phyloP scores from a whole-genome alignment of 1,139 yeast genomes.

The Blastobotrys indianensis region DNA sequence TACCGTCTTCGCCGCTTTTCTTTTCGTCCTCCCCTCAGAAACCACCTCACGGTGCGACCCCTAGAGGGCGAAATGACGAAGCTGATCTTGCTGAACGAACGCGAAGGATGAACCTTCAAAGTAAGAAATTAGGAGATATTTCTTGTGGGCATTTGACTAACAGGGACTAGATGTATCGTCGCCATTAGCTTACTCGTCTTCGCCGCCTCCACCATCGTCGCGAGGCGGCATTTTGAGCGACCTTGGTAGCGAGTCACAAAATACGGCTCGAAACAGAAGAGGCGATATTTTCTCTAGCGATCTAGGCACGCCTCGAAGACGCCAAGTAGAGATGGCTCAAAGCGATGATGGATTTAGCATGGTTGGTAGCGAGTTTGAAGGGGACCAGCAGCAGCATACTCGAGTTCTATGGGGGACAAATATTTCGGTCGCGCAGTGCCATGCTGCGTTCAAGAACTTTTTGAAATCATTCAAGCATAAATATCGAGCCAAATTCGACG shows the following conservation, averaged over 20 bases:
- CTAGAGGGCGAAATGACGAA: conserved; percentile 30
- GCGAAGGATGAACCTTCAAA: conserved; percentile 17
- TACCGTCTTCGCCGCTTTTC: conserved; percentile 59
- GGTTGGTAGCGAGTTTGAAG: conserved; percentile 16
- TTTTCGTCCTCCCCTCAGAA: conserved; percentile 44
- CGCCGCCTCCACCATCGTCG: conserved; percentile 29
- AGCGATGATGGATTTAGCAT: conserved; percentile 6
- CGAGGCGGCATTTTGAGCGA: conserved; percentile 9
- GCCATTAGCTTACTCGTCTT: conserved; percentile 45
- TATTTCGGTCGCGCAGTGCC: conserved; percentile 84
- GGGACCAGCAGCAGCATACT: conserved; percentile 57
- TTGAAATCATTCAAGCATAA: conserved; percentile 76
- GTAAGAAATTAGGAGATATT: neutral
- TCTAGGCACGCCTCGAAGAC: conserved; percentile 45
- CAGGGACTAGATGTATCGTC: conserved; percentile 34
- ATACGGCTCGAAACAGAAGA: conserved; percentile 28
- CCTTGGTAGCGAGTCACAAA: conserved; percentile 4
- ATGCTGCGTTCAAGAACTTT: conserved; percentile 73
- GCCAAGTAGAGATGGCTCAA: conserved; percentile 30
- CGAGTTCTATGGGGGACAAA: conserved; percentile 99
- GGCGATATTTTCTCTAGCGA: conserved; percentile 58
- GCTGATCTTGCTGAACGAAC: conserved; percentile 18
- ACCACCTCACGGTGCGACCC: conserved; percentile 17
- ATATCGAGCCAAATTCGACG: conserved; percentile 60
- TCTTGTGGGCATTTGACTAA: neutral